phyloP scores from a whole-genome alignment of 805 yeast genomes.

The Schwanniomyces sp. region DNA sequence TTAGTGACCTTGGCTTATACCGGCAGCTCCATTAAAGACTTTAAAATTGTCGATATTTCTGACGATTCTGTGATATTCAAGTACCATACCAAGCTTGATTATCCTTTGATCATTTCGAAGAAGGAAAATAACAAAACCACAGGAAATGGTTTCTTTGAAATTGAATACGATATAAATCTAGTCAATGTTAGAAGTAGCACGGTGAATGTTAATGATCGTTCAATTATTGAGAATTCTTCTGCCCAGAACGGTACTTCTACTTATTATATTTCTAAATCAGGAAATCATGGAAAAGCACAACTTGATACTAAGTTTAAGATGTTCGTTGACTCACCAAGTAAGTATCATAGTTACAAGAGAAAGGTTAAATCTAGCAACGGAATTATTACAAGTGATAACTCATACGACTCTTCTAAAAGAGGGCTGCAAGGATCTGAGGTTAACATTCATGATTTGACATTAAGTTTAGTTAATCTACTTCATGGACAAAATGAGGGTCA shows the following conservation, averaged over 20 bases:
- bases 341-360: slow-evolving; percentile 21
- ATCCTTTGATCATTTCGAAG: slow-evolving; percentile 26
- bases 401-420: not conserved
- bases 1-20: slow-evolving; percentile 30
- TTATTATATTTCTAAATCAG: slow-evolving; percentile 20
- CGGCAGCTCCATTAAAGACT: slow-evolving; percentile 18
- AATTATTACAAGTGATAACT: slow-evolving; percentile 17
- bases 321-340: slow-evolving; percentile 18
- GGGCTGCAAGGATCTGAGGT: not conserved
- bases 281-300: slow-evolving; percentile 30
- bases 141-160: slow-evolving; percentile 9
- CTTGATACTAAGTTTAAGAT: slow-evolving; percentile 31
- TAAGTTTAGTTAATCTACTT: not conserved
- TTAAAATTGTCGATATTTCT: slow-evolving; percentile 19
- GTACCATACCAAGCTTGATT: slow-evolving; percentile 16
- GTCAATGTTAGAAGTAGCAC: slow-evolving; percentile 14
- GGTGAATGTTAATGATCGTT: slow-evolving; percentile 8
- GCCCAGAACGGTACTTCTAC: slow-evolving; percentile 32
- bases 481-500: not conserved
- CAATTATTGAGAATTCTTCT: slow-evolving; percentile 2
- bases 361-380: slow-evolving; percentile 34
- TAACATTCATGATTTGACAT: not conserved
- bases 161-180: slow-evolving; percentile 18
- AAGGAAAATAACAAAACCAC: slow-evolving; percentile 6
- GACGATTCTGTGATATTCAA: slow-evolving; percentile 11